Base-by-base conservation (phyloP, 345 rosid genomes). In the Pugionium cornutum region DNA sequence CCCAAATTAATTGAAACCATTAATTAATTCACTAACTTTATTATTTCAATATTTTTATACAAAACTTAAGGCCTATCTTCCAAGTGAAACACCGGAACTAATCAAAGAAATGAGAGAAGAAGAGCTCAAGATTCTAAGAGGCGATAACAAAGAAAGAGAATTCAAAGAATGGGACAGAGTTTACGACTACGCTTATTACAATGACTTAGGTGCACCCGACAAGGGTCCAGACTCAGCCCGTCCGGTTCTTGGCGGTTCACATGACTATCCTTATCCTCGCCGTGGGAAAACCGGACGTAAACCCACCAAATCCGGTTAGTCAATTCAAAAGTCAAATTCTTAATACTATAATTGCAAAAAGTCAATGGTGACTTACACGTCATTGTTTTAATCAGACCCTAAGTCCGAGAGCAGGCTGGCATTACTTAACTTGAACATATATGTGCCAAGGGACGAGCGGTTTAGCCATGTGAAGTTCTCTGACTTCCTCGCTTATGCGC, bases 101-200 rank as follows among this genome's bases (percentile, higher is more conserved):
- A 41, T 92, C 36, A 80, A 77, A 51, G 78, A 63, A 41, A 80
- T 80, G 54, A 82, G 97, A 75, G 84, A 82, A 77, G 83, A 84
- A 65, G 97, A 92, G 69, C 85, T 92, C 1, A 44, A 64, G 5
- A 79, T 76, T 66, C 81, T 92, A 18, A 80, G 88, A n/a, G 97
- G 95, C 53, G 67, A 84, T 57, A 89, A 85, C 3, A 67, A 48
- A 53, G 77, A 63, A 40, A 83, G 80, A 11, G 79, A 75, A 77
- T 80, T 88, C 40, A 81, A 76, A 59, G 96, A 89, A 58, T 89
- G 99, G 99, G 97, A 92, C 69, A 85, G 99, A 80, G 92, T 88
- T 18, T 92, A 92, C 53, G 99, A 86, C 67, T 89, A 89, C 65
- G 97, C 76, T 72, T 77, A 62, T 77, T 92, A 89, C 84, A 92